These are phyloP conservation scores for Aureobasidium subglaciale DNA, from an alignment of 2,329 filamentous ascomycete species.

Conservation along the genomic window DNA sequence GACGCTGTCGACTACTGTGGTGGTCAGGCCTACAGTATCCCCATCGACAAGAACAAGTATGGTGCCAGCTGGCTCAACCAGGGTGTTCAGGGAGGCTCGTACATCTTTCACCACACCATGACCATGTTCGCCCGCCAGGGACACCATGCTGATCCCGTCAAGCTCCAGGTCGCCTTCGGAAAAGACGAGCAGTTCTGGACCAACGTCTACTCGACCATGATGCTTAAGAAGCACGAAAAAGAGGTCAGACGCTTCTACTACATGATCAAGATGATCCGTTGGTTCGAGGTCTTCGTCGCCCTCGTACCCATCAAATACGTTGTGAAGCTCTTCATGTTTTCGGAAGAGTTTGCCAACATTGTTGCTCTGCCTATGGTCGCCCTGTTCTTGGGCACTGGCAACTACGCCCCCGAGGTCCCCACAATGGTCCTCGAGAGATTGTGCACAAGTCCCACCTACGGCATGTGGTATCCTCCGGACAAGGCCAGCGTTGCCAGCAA, in stretches of 20 bases:
- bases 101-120: conserved; percentile 63
- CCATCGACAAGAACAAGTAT: conserved; percentile 48
- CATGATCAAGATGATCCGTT: conserved; percentile 51
- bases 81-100: conserved; percentile 56
- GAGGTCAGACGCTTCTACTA: conserved; percentile 50
- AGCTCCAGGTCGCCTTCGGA: conserved; percentile 57
- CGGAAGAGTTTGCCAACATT: conserved; percentile 61
- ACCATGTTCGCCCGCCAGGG: conserved; percentile 55
- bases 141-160: conserved; percentile 50
- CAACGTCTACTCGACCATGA: conserved; percentile 55
- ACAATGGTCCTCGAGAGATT: conserved; percentile 55
- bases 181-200: conserved; percentile 59
- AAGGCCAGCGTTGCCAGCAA: conserved; percentile 43
- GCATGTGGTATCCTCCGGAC: conserved; percentile 52
- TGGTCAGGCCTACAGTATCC: conserved; percentile 54
- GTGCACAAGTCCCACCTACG: conserved; percentile 48
- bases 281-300: conserved; percentile 54
- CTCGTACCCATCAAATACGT: conserved; percentile 57
- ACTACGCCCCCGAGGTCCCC: conserved; percentile 65
- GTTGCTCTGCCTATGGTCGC: conserved; percentile 67
- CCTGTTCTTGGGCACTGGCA: conserved; percentile 67
- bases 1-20: conserved; percentile 53
- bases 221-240: conserved; percentile 48
- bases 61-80: conserved; percentile 56
- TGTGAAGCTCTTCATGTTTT: conserved; percentile 62